These are phyloP conservation scores for Vaccinium corymbosum DNA, from an alignment of 148 eudicot species.

Conservation along the genomic window DNA sequence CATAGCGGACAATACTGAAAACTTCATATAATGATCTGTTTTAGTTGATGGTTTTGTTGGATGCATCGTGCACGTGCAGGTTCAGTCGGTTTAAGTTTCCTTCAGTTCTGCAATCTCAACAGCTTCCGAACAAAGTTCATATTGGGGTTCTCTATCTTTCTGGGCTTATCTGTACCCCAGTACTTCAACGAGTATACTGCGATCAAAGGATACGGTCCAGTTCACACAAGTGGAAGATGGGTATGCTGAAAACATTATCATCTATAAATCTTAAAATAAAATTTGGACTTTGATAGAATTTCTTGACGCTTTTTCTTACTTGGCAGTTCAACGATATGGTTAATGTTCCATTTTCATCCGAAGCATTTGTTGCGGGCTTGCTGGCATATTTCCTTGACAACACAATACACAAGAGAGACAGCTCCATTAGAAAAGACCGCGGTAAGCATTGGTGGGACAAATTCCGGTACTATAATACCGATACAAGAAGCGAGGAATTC, in stretches of 20 bases:
- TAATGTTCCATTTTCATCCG: conserved; percentile 88
- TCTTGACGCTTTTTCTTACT: neutral
- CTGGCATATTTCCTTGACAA: conserved; percentile 64
- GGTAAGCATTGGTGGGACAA: conserved; percentile 89
- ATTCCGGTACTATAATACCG: conserved; percentile 69
- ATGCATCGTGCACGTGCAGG: conserved; percentile 30
- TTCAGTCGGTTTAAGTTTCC: conserved; percentile 73
- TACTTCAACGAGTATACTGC: conserved; percentile 78
- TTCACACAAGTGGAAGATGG: conserved; percentile 85
- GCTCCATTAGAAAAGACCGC: conserved; percentile 58
- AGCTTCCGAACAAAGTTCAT: conserved; percentile 82
- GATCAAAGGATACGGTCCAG: conserved; percentile 56
- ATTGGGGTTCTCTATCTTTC: conserved; percentile 72
- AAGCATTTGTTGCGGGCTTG: conserved; percentile 80
- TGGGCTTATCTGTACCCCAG: conserved; percentile 42
- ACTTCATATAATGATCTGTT: conserved; percentile 23
- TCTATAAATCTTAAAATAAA: neutral
- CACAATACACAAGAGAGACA: conserved; percentile 56
- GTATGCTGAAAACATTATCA: conserved; percentile 31
- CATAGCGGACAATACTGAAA: neutral
- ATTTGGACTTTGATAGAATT: neutral
- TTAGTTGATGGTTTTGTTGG: neutral
- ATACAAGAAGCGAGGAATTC: conserved; percentile 88
- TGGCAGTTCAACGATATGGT: conserved; percentile 92
- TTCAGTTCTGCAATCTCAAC: conserved; percentile 92